A percentile compares a stretch with the other conserved stretches of the same genome.
phyloP scores from a whole-genome alignment of 768 basidiomycete genomes.

The Pholiota molesta region DNA sequence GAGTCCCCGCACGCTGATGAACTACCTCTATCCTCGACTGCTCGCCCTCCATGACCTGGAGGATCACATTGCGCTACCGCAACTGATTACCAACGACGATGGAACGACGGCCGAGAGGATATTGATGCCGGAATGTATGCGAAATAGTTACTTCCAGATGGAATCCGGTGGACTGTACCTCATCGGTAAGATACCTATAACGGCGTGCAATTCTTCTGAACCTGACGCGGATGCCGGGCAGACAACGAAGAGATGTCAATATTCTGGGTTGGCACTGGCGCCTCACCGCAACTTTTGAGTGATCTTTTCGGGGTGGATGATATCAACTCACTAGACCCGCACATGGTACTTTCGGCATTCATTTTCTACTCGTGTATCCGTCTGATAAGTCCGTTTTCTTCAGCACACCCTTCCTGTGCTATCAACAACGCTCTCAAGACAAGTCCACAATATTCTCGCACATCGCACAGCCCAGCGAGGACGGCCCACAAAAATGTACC shows the following conservation, averaged over 20 bases:
- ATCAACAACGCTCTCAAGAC: conserved; percentile 75
- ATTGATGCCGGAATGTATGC: conserved; percentile 75
- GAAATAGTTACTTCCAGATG: conserved; percentile 86
- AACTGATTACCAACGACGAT: conserved; percentile 31
- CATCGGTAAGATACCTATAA: conserved; percentile 59
- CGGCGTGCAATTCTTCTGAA: conserved; percentile 1
- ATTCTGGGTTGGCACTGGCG: conserved; percentile 87
- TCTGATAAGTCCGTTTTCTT: conserved; percentile 4
- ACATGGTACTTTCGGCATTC: conserved; percentile 55
- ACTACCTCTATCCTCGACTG: conserved; percentile 85
- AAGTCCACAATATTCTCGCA: conserved; percentile 85
- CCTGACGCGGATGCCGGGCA: conserved; percentile 1
- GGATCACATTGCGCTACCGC: conserved; percentile 70
- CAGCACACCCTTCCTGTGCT: conserved; percentile 75
- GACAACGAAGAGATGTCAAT: conserved; percentile 52
- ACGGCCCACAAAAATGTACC: conserved; percentile 56
- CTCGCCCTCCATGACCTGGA: conserved; percentile 87
- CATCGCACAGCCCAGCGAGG: conserved; percentile 61
- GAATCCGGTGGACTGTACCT: conserved; percentile 90
- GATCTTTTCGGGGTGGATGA: conserved; percentile 90
- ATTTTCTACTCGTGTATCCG: conserved; percentile 1
- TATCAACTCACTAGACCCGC: conserved; percentile 64
- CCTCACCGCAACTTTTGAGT: conserved; percentile 76
- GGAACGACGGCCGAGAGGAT: conserved; percentile 54
- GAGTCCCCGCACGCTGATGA: conserved; percentile 69